Evolutionary conservation across 2,329 filamentous ascomycete genomes (phyloP).

Genomic region (Orbilia ellipsospora): DNA sequence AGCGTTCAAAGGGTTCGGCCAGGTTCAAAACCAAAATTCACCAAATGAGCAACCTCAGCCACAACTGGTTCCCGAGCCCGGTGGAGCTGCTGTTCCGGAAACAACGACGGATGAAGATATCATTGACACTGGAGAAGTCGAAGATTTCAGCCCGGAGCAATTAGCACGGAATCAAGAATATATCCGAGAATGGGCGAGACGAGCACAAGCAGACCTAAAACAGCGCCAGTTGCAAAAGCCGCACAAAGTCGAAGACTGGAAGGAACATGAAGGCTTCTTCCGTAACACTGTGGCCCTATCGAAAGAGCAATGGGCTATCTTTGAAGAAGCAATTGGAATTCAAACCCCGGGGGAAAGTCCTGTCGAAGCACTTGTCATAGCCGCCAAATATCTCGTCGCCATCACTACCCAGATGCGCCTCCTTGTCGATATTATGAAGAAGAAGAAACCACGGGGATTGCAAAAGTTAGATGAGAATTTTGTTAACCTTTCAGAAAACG

Average conservation of each 20-base stretch:
- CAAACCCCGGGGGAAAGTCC: background rate
- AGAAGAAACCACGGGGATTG: background rate
- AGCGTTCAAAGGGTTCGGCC: background rate
- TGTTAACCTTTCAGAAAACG: background rate
- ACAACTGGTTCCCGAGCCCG: too few relatives aligned
- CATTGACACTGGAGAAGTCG: too few relatives aligned
- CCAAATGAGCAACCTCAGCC: background rate
- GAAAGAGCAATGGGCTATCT: constrained; percentile 4
- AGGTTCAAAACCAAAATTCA: background rate
- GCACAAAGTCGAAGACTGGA: background rate
- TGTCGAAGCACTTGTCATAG: background rate
- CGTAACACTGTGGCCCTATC: background rate
- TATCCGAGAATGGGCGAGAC: constrained; percentile 11
- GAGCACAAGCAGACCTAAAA: background rate
- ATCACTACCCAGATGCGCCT: background rate
- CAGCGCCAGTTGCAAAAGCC: background rate
- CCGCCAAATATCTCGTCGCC: background rate
- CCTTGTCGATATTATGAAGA: background rate
- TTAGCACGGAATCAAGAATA: constrained; percentile 10
- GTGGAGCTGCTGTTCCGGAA: too few relatives aligned
- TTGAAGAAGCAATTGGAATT: constrained; percentile 2
- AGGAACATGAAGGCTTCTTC: background rate
- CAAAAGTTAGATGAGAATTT: background rate
- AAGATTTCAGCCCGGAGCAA: constrained; percentile 3
- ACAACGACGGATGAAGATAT: too few relatives aligned